phyloP scores from a whole-genome alignment of 768 basidiomycete species.

The Trametes villosa region DNA sequence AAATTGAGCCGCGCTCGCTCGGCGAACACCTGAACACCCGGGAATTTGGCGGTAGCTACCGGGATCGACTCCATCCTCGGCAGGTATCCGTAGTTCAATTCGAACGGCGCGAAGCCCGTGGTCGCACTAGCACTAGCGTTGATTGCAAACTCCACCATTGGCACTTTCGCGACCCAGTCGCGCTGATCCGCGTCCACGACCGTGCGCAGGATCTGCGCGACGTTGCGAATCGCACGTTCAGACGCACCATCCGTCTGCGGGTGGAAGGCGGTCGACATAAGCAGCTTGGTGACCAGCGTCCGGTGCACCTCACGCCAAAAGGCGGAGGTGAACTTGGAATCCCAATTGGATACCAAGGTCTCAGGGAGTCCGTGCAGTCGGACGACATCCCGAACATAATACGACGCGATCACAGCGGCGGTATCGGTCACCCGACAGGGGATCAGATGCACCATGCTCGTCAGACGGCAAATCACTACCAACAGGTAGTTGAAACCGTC shows the following conservation, averaged over 20 bases:
- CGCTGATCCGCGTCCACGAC: no score
- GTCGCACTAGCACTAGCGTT: background rate
- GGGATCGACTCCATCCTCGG: background rate
- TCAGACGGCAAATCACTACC: conserved; percentile 30
- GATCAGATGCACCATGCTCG: conserved; percentile 26
- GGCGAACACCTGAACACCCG: background rate
- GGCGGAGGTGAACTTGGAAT: conserved; percentile 39
- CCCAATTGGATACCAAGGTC: conserved; percentile 35
- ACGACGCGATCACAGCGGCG: conserved; percentile 24
- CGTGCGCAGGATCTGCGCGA: no score
- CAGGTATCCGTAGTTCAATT: background rate
- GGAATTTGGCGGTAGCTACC: background rate
- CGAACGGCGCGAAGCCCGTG: background rate
- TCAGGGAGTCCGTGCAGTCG: conserved; percentile 31
- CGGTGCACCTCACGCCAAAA: conserved; percentile 38
- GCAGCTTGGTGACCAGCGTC: conserved; percentile 26
- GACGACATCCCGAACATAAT: conserved; percentile 24
- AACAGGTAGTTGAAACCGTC: conserved; percentile 33
- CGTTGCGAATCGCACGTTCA: conserved; percentile 22
- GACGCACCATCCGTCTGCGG: no score
- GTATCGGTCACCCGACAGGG: conserved; percentile 12
- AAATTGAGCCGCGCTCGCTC: background rate
- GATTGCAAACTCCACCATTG: no score
- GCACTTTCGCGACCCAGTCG: no score
- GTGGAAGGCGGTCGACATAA: conserved; percentile 37